Percentiles rank a stretch among this genome's conserved stretches.
Conservation (phyloP, 2,329 filamentous ascomycete genomes). For the Cylindrodendrum hubeiense region DNA sequence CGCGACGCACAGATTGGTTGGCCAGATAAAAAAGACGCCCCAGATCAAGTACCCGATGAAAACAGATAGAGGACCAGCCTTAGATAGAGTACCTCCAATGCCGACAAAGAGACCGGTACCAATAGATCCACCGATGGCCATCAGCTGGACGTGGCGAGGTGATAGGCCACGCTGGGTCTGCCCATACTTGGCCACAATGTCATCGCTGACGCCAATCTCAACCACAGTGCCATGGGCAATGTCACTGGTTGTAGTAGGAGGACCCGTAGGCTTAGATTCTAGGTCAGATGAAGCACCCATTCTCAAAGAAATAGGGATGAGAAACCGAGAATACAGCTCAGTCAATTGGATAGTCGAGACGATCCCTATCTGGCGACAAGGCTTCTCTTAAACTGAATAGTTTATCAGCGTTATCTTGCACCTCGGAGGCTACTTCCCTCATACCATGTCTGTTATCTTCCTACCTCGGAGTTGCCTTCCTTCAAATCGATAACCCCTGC, state of each 20-base stretch:
- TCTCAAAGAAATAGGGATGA: not conserved
- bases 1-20: constrained; percentile 60
- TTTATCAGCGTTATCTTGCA: not conserved
- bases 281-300: constrained; percentile 42
- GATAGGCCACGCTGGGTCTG: constrained; percentile 50
- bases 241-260: constrained; percentile 38
- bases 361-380: not conserved
- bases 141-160: constrained; percentile 61
- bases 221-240: constrained; percentile 43
- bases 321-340: not conserved
- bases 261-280: constrained; percentile 40
- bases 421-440: not conserved
- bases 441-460: not conserved
- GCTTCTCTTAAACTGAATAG: not conserved
- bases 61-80: constrained; percentile 58
- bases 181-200: constrained; percentile 45
- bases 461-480: not conserved
- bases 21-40: constrained; percentile 59
- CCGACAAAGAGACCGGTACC: constrained; percentile 61
- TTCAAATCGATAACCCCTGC: not conserved
- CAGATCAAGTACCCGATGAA: constrained; percentile 59
- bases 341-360: not conserved
- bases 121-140: constrained; percentile 62
- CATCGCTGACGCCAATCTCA: constrained; percentile 36
- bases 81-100: constrained; percentile 56